A percentile compares a stretch with the other conserved stretches of the same genome.
phyloP scores from a whole-genome alignment of 163 green algal species.

The Chlorella variabilis region DNA sequence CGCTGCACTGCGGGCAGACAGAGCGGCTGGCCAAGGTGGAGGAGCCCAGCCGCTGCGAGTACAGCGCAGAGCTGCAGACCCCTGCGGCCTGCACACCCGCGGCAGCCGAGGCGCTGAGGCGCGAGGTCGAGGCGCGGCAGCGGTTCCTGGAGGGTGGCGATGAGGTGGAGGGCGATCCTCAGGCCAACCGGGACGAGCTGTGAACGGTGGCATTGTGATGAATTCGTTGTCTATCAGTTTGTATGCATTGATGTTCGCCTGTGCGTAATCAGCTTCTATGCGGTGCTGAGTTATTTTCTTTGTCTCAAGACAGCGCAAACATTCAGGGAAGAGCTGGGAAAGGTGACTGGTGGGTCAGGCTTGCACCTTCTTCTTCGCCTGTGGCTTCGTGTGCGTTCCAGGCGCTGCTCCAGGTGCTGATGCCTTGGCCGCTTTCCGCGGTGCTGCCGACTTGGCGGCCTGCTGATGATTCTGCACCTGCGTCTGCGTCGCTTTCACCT shows the following conservation, averaged over 20 bases:
- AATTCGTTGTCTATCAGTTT: too few species aligned
- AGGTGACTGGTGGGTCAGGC: too few species aligned
- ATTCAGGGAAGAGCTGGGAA: too few species aligned
- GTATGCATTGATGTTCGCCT: too few species aligned
- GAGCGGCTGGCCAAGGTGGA: constrained; percentile 67
- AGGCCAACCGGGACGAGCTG: constrained; percentile 35
- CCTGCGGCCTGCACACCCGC: constrained; percentile 72
- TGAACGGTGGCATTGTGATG: background rate
- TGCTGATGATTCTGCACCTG: too few species aligned
- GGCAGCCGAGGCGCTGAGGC: constrained; percentile 39
- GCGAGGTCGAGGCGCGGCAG: constrained; percentile 48
- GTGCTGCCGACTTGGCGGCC: too few species aligned
- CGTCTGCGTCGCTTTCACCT: too few species aligned
- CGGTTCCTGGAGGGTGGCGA: constrained; percentile 40
- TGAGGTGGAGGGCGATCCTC: constrained; percentile 48
- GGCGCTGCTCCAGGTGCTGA: background rate
- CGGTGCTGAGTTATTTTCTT: too few species aligned
- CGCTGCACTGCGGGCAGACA: constrained; percentile 69
- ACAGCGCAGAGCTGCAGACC: constrained; percentile 70
- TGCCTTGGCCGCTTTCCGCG: background rate
- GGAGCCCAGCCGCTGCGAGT: constrained; percentile 89
- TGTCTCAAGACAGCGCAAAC: too few species aligned
- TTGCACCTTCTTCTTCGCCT: background rate
- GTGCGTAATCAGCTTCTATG: too few species aligned
- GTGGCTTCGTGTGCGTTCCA: background rate